Percentiles rank a stretch among this genome's conserved stretches.
Conservation (phyloP, 2,329 filamentous ascomycete species). For the Cryphonectria carpinicola region DNA sequence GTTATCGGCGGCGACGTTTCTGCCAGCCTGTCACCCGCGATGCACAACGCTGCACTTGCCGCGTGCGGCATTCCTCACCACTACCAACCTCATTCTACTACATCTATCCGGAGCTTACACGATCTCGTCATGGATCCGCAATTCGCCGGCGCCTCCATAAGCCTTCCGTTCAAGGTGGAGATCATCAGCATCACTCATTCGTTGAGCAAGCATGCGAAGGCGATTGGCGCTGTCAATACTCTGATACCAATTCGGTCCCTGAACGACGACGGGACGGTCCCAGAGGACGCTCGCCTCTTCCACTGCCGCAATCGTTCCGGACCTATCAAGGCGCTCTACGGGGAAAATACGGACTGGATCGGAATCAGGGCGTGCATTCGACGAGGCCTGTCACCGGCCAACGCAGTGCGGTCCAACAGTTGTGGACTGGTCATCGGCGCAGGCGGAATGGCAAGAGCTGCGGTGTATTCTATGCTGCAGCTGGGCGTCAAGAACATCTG, state of each 20-base stretch:
- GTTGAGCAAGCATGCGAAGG: constrained; percentile 71
- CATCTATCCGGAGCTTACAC: constrained; percentile 64
- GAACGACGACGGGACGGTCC: constrained; percentile 59
- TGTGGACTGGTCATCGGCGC: constrained; percentile 66
- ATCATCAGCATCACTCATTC: constrained; percentile 70
- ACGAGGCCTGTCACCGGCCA: constrained; percentile 73
- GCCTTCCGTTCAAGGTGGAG: constrained; percentile 76
- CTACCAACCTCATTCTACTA: constrained; percentile 67
- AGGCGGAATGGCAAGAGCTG: constrained; percentile 77
- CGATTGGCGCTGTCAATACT: constrained; percentile 78
- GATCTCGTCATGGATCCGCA: constrained; percentile 65
- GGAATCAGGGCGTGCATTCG: constrained; percentile 75
- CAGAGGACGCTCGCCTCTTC: constrained; percentile 56
- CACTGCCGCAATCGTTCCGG: constrained; percentile 66
- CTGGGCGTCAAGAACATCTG: constrained; percentile 77
- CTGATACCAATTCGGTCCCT: constrained; percentile 70
- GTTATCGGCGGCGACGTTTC: constrained; percentile 74
- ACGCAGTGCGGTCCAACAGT: constrained; percentile 60
- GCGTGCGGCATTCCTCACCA: constrained; percentile 70
- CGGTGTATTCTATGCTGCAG: constrained; percentile 78
- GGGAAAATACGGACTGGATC: constrained; percentile 83
- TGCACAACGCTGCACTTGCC: constrained; percentile 73
- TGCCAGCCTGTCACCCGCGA: constrained; percentile 75
- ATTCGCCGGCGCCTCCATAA: constrained; percentile 74
- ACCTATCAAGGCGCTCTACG: constrained; percentile 70